Evolutionary conservation across 2,329 filamentous ascomycete species (phyloP).

Genomic region (Fusarium pseudonygamai): DNA sequence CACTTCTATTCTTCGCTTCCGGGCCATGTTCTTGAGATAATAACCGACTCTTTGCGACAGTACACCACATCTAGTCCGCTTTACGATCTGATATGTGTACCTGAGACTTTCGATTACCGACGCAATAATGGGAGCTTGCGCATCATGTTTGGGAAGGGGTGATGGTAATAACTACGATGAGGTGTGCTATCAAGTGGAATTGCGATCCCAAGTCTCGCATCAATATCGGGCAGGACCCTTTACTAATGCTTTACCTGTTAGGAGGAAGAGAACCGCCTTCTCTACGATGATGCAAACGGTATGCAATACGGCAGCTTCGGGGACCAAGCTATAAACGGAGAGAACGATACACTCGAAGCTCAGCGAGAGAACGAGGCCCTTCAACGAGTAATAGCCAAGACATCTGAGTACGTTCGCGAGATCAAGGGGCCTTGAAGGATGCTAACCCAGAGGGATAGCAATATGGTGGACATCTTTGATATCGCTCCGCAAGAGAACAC

Average conservation of each 20-base stretch:
- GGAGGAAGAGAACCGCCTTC: conserved; percentile 66
- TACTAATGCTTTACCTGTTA: conserved; percentile 42
- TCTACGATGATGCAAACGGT: conserved; percentile 69
- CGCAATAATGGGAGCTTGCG: conserved; percentile 66
- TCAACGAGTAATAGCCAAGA: conserved; percentile 70
- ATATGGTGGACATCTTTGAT: conserved; percentile 75
- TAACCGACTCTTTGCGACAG: neutral
- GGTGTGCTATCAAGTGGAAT: conserved; percentile 49
- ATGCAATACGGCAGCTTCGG: conserved; percentile 71
- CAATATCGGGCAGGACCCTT: neutral
- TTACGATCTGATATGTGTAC: conserved; percentile 36
- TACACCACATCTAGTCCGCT: neutral
- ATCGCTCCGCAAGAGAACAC: conserved; percentile 63
- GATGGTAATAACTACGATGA: conserved; percentile 64
- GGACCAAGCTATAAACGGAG: conserved; percentile 62
- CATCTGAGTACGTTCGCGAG: conserved; percentile 64
- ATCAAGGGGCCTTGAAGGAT: neutral
- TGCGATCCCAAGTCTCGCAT: neutral
- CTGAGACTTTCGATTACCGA: conserved; percentile 26
- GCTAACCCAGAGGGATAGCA: conserved; percentile 53
- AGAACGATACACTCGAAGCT: conserved; percentile 69
- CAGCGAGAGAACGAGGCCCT: conserved; percentile 72
- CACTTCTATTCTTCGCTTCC: neutral
- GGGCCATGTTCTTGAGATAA: conserved; percentile 9
- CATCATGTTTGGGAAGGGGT: conserved; percentile 66